Base-by-base conservation (phyloP, 2,329 filamentous ascomycete genomes). In the Monosporascus sp. region DNA sequence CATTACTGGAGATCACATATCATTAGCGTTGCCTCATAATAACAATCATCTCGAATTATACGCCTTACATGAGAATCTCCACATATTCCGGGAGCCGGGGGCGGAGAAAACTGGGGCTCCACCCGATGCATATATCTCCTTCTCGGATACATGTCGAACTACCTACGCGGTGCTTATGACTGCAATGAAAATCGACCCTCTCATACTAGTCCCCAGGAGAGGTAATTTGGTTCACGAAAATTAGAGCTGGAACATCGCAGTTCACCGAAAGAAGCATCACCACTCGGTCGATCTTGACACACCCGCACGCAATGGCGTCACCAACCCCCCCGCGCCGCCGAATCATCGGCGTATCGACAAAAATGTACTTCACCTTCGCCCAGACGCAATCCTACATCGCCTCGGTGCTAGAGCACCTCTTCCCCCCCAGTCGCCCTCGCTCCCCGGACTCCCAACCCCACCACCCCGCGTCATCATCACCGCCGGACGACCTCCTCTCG, bases 321-420 rank as follows among this genome's bases (percentile, higher is more conserved):
- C 66, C 70, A 52, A 58, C 63, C 28, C 68, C 55, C 26, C 53
- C 41, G 14, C 78, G 75, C 47, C 81, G 82, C 64, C 84, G 84
- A 63, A 76, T 91, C 56, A 77, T 91, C 55, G 87, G 88, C 68
- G 84, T 90, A 58, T 88, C 84, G 47, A 82, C 87, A 40, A 91
- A 91, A 65, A 88, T 91, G 82, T 91, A 92, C 78, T 92, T 92
- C 72, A 82, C 85, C 56, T 79, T 86, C 8, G 71, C 79, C 11
- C 77, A 78, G 56, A 91, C 88, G 1, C 72, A 78, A 46, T 64
- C 76, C 52, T 87, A 86, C 65, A 72, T 82, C 65, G 60, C 69
- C 49, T 70, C 71, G 7, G 68, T 87, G 17, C 70, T 82, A 15
- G 59, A 72, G 31, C 74, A 74, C 8, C 66, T 80, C 40, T 67